Evolutionary conservation across 345 rosid genomes (phyloP).

Genomic region (Mangifera indica): DNA sequence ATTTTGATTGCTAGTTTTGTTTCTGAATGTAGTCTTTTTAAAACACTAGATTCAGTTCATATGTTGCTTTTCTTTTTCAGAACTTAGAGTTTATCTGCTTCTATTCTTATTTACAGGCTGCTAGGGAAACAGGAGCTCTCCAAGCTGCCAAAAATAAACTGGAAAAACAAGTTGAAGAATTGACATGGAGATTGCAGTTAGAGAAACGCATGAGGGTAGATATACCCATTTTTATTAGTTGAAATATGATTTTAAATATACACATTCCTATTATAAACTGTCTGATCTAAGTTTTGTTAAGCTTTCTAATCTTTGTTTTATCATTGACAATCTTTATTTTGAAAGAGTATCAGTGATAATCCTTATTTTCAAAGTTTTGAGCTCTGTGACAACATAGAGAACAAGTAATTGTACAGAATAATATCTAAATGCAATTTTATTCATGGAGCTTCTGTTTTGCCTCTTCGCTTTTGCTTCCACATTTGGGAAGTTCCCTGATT

Average conservation of each 20-base stretch:
- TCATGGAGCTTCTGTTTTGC: neutral
- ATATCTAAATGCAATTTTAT: neutral
- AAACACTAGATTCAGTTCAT: neutral
- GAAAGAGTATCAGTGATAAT: neutral
- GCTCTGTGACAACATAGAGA: neutral
- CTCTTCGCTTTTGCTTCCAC: neutral
- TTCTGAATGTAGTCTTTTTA: neutral
- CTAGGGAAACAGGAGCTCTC: slow-evolving; percentile 98
- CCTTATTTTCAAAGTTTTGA: neutral
- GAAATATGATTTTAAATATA: no score
- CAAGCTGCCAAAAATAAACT: slow-evolving; percentile 97
- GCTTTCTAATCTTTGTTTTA: neutral
- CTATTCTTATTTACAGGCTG: slow-evolving; percentile 58
- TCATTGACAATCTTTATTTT: neutral
- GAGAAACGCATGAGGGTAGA: slow-evolving; percentile 96
- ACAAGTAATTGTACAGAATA: slow-evolving; percentile 1
- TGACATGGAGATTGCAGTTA: slow-evolving; percentile 95
- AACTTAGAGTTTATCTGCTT: slow-evolving; percentile 1
- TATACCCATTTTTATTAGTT: slow-evolving; percentile 20
- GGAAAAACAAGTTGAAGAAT: slow-evolving; percentile 98
- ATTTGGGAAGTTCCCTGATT: no score
- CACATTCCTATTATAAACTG: no score
- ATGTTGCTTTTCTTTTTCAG: neutral
- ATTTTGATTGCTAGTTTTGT: slow-evolving; percentile 10
- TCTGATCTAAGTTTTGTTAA: neutral